Base-by-base conservation (phyloP, 2,329 filamentous ascomycete genomes). In the Thielaviopsis ethacetica region DNA sequence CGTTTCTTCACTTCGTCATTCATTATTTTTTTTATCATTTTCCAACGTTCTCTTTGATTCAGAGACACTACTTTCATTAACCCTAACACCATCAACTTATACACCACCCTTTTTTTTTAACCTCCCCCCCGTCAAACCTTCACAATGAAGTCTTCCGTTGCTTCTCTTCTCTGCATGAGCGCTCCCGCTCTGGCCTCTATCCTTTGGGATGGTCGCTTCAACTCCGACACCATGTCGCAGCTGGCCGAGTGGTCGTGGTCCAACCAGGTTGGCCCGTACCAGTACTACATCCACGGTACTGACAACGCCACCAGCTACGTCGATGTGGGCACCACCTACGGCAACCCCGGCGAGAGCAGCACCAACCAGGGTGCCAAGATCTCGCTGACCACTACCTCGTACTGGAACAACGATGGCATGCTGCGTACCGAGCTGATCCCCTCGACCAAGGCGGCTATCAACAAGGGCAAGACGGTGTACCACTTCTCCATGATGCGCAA, bases 211-310 rank as follows among this genome's bases (percentile, higher is more conserved):
- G 82, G 82, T 27, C 78, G 81, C 55, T 82, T 84, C 73, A 84
- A 84, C 68, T 76, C 80, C 59, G 71, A 82, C 63, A 70, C 71
- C 17, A 72, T 74, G 50, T 65, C 73, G 2, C 81, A 84, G 67
- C 73, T 85, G 30, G 72, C 75, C 65, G 75, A 76, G 49, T 85
- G 83, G 83, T 82, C 78, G 3, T 87, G 79, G 78, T 75, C 75
- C n/a, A 85, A 81, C 68, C 78, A 84, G 69, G 80, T 85, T 65
- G 82, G 82, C 0, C 77, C 81, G 0, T 88, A 85, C 71, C 84
- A 88, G 69, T 88, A 85, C 74, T 88, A 88, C 72, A 87, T 87
- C 67, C 85, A 88, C 71, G 85, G 85, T 41, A 71, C 72, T 5
- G 76, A 74, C 9, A 56, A 71, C 0, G 75, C 81, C 9, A 74